These are phyloP conservation scores for Mollisiaceae sp. DNA, from an alignment of 2,329 filamentous ascomycete species.

Conservation along the genomic window DNA sequence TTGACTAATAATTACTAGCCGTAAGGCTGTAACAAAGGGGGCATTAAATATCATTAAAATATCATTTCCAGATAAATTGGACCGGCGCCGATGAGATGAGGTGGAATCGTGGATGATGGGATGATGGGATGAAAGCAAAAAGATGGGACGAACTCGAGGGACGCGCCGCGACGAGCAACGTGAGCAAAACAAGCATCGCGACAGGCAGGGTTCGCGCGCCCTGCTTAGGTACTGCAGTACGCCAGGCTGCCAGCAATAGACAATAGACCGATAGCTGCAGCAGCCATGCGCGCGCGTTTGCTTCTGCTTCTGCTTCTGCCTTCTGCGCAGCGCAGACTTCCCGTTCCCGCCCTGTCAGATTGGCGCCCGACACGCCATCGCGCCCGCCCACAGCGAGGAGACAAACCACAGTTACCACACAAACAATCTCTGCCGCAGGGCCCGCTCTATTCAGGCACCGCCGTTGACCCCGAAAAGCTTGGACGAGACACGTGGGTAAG, in stretches of 20 bases:
- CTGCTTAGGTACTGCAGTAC: too few species aligned
- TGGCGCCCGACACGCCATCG: neutral
- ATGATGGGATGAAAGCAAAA: neutral
- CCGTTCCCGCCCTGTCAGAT: neutral
- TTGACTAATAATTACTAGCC: too few species aligned
- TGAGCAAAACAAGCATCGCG: neutral
- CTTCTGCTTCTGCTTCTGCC: neutral
- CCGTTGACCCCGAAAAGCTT: neutral
- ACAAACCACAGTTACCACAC: too few species aligned
- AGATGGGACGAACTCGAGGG: constrained; percentile 1
- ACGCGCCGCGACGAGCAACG: neutral
- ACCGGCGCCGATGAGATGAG: neutral
- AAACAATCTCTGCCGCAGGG: neutral
- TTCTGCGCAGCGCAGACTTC: neutral
- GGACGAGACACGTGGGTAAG: neutral
- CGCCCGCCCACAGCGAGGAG: neutral
- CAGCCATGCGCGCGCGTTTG: constrained; percentile 3
- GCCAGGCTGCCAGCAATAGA: too few species aligned
- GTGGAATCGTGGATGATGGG: neutral
- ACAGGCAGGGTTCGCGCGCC: neutral
- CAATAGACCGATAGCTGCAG: neutral
- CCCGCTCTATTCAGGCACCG: neutral
- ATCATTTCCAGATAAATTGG: neutral
- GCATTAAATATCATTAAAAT: neutral
- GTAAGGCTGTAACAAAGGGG: neutral